A percentile compares a stretch with the other conserved stretches of the same genome.
These are phyloP conservation scores for Zoysia matrella DNA, from an alignment of 202 grass and related monocot species.

Conservation along the genomic window DNA sequence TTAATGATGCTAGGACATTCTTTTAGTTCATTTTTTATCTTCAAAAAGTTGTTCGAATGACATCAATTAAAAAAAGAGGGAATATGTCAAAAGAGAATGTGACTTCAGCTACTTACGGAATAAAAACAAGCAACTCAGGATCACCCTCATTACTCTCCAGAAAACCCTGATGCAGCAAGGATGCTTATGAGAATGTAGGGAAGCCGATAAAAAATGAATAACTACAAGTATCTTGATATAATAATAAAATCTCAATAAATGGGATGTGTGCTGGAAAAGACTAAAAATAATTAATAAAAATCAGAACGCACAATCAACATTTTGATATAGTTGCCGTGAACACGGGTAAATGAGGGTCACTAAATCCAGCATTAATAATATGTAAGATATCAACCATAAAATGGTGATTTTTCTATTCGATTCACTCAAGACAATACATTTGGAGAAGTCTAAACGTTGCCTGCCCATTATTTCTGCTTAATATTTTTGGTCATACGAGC, in stretches of 20 bases:
- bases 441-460: background rate
- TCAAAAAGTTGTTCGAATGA: background rate
- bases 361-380: background rate
- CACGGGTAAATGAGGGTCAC: constrained; percentile 2
- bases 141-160: constrained; percentile 98
- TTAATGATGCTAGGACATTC: background rate
- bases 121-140: constrained; percentile 94
- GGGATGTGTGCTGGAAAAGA: constrained; percentile 16
- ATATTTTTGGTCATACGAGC: background rate
- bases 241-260: background rate
- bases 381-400: background rate
- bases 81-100: constrained; percentile 24
- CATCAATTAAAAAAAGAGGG: background rate
- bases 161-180: constrained; percentile 72
- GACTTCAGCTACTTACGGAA: constrained; percentile 82
- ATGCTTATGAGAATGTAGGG: constrained; percentile 46
- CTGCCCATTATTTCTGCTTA: background rate
- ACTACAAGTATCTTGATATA: background rate
- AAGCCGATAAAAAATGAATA: constrained; percentile 1
- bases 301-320: constrained; percentile 24
- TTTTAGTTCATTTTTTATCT: background rate
- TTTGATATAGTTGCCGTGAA: background rate
- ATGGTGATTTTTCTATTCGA: background rate
- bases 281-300: background rate
- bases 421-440: background rate